Conservation (phyloP, 257 asterid species). For the Ballota nigra region DNA sequence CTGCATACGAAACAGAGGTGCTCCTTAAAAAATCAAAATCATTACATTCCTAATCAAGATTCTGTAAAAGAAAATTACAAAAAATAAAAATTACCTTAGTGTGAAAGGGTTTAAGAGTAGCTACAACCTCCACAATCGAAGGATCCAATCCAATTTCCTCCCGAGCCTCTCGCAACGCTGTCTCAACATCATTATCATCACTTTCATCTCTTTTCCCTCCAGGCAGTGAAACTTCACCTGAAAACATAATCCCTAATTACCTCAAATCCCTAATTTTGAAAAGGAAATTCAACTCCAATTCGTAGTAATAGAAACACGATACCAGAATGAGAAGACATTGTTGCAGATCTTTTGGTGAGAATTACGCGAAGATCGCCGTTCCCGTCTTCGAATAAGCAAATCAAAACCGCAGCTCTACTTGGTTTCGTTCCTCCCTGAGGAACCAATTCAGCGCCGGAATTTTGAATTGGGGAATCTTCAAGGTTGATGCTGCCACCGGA, state of each 20-base stretch:
- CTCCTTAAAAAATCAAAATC: not conserved
- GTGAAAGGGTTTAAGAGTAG: constrained; percentile 62
- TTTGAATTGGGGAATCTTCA: constrained; percentile 16
- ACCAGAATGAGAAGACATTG: constrained; percentile 73
- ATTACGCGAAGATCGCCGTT: constrained; percentile 65
- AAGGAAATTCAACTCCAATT: not conserved
- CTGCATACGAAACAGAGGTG: constrained; percentile 32
- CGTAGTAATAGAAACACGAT: not conserved
- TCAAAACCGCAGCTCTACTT: constrained; percentile 66
- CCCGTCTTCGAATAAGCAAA: constrained; percentile 64
- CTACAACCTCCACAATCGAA: constrained; percentile 56
- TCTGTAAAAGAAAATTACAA: not conserved
- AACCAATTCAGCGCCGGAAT: constrained; percentile 7
- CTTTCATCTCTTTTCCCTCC: constrained; percentile 73
- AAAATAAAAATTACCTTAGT: constrained; percentile 45
- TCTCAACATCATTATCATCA: constrained; percentile 52
- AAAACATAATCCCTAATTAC: not conserved
- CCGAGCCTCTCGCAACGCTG: constrained; percentile 82
- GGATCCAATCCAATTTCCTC: constrained; percentile 90
- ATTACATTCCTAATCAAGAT: not conserved
- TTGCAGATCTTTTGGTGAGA: constrained; percentile 80
- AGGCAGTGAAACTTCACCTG: constrained; percentile 90
- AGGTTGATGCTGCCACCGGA: not conserved
- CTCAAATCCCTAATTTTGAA: not conserved
- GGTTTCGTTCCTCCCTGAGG: constrained; percentile 20